Evolutionary conservation across 208 protist species (phyloP).

Genomic region (Perkinsela sp.): DNA sequence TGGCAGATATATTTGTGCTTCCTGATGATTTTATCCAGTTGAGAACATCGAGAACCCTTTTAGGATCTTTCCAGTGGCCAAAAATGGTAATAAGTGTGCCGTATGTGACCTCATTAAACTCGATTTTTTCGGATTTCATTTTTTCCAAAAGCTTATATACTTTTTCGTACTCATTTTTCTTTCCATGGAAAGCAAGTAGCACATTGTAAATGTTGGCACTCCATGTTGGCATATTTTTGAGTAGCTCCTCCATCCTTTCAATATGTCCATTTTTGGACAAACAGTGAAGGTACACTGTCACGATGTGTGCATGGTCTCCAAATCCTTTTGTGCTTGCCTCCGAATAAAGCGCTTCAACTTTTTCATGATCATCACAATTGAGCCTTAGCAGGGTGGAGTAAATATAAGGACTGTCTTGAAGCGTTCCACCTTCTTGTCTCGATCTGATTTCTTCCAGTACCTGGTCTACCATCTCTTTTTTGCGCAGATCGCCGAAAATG

Average conservation of each 20-base stretch:
- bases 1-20: constrained; percentile 26
- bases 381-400: constrained; percentile 43
- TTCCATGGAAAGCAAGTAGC: constrained; percentile 38
- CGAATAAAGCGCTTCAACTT: constrained; percentile 15
- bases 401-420: constrained; percentile 32
- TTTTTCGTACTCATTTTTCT: constrained; percentile 18
- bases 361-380: constrained; percentile 13
- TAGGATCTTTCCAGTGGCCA: constrained; percentile 25
- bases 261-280: constrained; percentile 7
- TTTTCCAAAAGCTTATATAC: constrained; percentile 28
- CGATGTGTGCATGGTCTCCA: constrained; percentile 38
- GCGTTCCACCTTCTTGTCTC: constrained; percentile 25
- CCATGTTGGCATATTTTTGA: constrained; percentile 18
- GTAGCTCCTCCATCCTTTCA: constrained; percentile 16
- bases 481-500: constrained; percentile 29
- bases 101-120: constrained; percentile 63
- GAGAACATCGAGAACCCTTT: constrained; percentile 33
- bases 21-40: constrained; percentile 25
- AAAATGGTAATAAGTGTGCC: constrained; percentile 54
- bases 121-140: constrained; percentile 24
- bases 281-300: constrained; percentile 39
- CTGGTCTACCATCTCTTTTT: constrained; percentile 14
- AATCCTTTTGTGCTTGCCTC: constrained; percentile 26
- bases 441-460: constrained; percentile 26
- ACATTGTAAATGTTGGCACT: constrained; percentile 53